phyloP scores from a whole-genome alignment of 2,329 filamentous ascomycete genomes.

The Emmonsia crescens region DNA sequence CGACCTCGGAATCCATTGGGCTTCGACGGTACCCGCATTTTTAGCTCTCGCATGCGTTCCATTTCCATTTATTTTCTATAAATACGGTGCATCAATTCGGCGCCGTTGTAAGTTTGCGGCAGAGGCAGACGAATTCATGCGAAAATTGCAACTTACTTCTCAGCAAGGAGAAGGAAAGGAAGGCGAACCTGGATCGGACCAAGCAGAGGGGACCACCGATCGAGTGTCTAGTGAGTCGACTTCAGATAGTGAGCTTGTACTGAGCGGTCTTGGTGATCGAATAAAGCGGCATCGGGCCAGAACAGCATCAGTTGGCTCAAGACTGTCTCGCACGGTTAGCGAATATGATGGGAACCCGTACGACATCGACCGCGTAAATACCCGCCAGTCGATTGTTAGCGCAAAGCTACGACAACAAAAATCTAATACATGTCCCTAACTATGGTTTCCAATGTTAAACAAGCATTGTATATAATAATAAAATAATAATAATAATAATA shows the following conservation, averaged over 20 bases:
- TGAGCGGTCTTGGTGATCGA: neutral
- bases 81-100: constrained; percentile 55
- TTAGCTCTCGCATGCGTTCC: constrained; percentile 60
- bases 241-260: neutral
- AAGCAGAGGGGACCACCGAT: neutral
- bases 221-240: neutral
- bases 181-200: neutral
- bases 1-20: constrained; percentile 63
- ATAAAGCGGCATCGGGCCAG: neutral
- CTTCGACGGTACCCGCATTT: constrained; percentile 61
- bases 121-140: constrained; percentile 53
- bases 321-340: constrained; percentile 1
- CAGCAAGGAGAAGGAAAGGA: constrained; percentile 1
- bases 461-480: too few species aligned
- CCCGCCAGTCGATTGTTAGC: constrained; percentile 10
- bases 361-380: constrained; percentile 36
- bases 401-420: neutral
- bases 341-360: constrained; percentile 37
- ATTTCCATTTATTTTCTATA: constrained; percentile 66
- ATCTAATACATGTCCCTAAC: neutral
- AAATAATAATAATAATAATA: too few species aligned
- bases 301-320: neutral
- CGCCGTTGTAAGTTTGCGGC: constrained; percentile 59
- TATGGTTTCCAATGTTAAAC: too few species aligned
- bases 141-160: constrained; percentile 25